Conservation (phyloP, 116 monocot species). For the Trichopus zeylanicus region DNA sequence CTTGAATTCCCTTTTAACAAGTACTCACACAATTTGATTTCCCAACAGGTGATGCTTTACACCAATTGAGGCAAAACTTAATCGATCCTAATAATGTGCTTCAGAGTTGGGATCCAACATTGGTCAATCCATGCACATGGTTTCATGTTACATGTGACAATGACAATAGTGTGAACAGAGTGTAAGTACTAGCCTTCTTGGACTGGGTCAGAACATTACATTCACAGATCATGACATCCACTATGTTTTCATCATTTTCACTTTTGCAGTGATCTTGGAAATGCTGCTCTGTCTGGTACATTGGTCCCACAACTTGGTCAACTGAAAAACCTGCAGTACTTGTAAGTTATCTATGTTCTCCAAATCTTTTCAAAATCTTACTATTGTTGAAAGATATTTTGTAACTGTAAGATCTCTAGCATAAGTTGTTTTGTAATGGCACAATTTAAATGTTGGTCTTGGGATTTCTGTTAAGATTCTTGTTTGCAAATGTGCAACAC, state of each 20-base stretch:
- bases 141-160: conserved; percentile 65
- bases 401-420: too few species aligned
- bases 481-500: too few species aligned
- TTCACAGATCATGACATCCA: not conserved
- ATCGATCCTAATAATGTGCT: conserved; percentile 6
- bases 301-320: conserved; percentile 86
- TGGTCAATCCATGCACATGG: conserved; percentile 66
- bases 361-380: too few species aligned
- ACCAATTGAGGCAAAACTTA: not conserved
- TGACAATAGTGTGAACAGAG: conserved; percentile 58
- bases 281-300: conserved; percentile 80
- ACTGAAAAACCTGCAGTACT: conserved; percentile 71
- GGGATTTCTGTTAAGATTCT: too few species aligned
- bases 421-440: too few species aligned
- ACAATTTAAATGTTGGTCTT: too few species aligned
- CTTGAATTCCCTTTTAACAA: not conserved
- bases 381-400: too few species aligned
- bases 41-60: conserved; percentile 6
- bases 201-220: not conserved
- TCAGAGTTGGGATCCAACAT: conserved; percentile 7
- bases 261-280: conserved; percentile 77
- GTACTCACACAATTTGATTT: not conserved
- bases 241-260: not conserved
- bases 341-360: conserved; percentile 33
- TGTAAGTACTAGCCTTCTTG: conserved; percentile 32